phyloP scores from a whole-genome alignment of 1,284 basidiomycete genomes.

The Leucocoprinus gongylophorus region DNA sequence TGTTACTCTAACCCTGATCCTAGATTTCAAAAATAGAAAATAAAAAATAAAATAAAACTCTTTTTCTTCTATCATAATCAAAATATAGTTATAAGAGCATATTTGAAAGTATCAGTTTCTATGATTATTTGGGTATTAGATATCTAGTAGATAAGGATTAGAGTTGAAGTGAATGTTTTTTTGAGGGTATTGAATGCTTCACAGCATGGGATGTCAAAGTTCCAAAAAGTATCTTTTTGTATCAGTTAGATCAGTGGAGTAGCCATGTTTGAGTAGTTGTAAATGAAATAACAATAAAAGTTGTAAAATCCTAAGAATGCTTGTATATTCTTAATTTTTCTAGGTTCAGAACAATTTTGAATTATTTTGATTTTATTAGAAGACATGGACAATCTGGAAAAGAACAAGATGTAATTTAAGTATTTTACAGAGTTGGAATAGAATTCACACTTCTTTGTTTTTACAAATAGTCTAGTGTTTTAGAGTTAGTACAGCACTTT shows the following conservation, averaged over 20 bases:
- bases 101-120: too few relatives aligned
- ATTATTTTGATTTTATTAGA: too few relatives aligned
- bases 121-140: too few relatives aligned
- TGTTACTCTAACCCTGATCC: too few relatives aligned
- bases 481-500: background rate
- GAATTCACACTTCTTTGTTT: conserved; percentile 3
- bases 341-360: too few relatives aligned
- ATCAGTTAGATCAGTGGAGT: background rate
- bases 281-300: background rate
- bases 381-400: background rate
- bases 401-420: background rate
- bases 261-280: background rate
- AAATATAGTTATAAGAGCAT: conserved; percentile 20
- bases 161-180: too few relatives aligned
- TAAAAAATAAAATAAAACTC: conserved; percentile 29
- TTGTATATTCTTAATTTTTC: too few relatives aligned
- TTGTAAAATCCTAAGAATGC: background rate
- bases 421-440: too few relatives aligned
- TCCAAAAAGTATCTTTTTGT: background rate
- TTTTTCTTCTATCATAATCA: conserved; percentile 19
- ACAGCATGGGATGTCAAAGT: too few relatives aligned
- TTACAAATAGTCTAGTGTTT: background rate
- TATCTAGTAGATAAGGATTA: too few relatives aligned
- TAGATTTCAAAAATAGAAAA: conserved; percentile 24
- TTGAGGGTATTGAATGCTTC: too few relatives aligned